Evolutionary conservation across 2,329 filamentous ascomycete species (phyloP), one percentile per base, ranked within the genome.

Genomic region (Fusarium sp.): DNA sequence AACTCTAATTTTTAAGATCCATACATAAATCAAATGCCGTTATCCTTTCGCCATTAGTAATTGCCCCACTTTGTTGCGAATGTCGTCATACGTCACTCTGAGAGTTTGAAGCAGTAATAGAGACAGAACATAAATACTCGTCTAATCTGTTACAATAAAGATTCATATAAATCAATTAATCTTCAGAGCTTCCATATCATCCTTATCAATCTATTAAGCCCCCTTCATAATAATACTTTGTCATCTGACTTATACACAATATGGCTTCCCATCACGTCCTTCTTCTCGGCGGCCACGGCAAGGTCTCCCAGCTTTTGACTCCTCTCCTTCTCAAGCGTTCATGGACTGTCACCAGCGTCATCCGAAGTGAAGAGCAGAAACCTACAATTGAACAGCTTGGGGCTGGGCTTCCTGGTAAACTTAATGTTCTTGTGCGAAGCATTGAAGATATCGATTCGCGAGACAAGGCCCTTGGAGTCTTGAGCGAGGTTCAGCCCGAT

Each of bases 231-330:
- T 2, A 56, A 32, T 22, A 7, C 27, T 6, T 18, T 18, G 25
- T 24, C 30, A 53, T 16, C 24, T 46, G 18, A 47, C 22, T 53
- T 12, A 16, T 18, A n/a, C 18, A 49, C 65, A 74, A n/a, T 41
- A 80, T 81, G 79, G 49, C 76, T 48, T 73, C 80, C 43, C 78
- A 78, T 44, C 84, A 88, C 76, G 88, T 94, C 63, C 89, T 94
- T 65, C 81, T 96, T 71, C 87, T 96, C 68, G 93, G 93, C 75
- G 93, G 93, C 75, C 92, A 94, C 82, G 93, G 93, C 82, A 93
- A 94, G 78, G 81, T 96, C 64, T 88, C 92, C 71, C 88, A 92
- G 62, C 82, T 91, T 45, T 86, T 96, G 41, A 96, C 93, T 11
- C 92, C 91, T 3, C 85, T 94, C 63, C 88, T 97, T 10, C 88